Percentiles rank a stretch among this genome's conserved stretches.
Conservation (phyloP, 2,329 filamentous ascomycete genomes). For the Westerdykella sp. region DNA sequence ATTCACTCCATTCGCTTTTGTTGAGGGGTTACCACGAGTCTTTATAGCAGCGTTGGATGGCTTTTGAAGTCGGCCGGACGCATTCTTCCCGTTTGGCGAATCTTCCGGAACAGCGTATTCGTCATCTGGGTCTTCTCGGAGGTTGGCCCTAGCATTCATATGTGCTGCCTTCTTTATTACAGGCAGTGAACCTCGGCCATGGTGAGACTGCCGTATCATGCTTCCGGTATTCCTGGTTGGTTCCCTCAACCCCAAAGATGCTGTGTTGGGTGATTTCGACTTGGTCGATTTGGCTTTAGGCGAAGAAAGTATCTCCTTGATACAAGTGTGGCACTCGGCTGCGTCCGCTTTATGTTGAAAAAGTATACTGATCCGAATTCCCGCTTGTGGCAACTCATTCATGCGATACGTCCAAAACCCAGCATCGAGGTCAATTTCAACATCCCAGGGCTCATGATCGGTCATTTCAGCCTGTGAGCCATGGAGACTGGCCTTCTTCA, state of each 20-base stretch:
- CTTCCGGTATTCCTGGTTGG: no score
- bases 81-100: slow-evolving; percentile 1
- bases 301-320: slow-evolving; percentile 10
- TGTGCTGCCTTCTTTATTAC: slow-evolving; percentile 2
- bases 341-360: slow-evolving; percentile 16
- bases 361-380: slow-evolving; percentile 16
- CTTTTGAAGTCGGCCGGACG: no score
- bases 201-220: not conserved
- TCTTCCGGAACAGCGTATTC: slow-evolving; percentile 8
- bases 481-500: slow-evolving; percentile 12
- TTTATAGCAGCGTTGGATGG: no score
- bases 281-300: not conserved
- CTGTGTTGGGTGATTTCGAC: no score
- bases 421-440: slow-evolving; percentile 14
- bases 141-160: not conserved
- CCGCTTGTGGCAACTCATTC: slow-evolving; percentile 14
- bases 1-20: no score
- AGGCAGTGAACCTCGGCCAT: slow-evolving; percentile 4
- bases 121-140: not conserved
- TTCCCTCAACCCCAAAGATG: no score
- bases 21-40: no score
- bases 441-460: slow-evolving; percentile 15
- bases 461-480: slow-evolving; percentile 16
- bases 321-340: slow-evolving; percentile 12
- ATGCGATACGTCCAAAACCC: slow-evolving; percentile 17